Base-by-base conservation (phyloP, 1,284 basidiomycete genomes). In the Boletus calvinii region DNA sequence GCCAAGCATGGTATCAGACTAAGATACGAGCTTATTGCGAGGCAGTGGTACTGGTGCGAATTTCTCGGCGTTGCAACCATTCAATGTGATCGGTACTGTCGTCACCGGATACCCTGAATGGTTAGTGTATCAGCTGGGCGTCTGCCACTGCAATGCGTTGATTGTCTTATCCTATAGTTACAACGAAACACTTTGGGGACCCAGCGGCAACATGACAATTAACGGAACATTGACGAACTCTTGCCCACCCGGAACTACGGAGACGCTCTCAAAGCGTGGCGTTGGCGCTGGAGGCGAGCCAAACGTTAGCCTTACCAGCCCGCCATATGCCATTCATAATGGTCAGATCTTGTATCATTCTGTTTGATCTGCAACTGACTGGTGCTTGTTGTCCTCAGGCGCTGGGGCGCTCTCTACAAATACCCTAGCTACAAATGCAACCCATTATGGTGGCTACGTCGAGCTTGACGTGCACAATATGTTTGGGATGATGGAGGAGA, bases 301-400 rank as follows among this genome's bases (percentile, higher is more conserved):
- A 3, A 74, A 67, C 6, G 69, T 79, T 9, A 70, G 84, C 59
- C 62, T 87, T 24, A 84, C 78, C 61, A 59, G 60, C 2, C 85
- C 84, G 8, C 83, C 85, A 6, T 90, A 90, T 57, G 74, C 83
- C 1, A 85, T 90, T 52, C 84, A 88, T 69, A 87, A 88, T 54
- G 85, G 85, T 80, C 48, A 58, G 50, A 29, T 40, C 20, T 50
- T 31, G 15, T 26, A 29, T 35, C 17, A 11, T 31, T 48, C 29
- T 7, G 8, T 44, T 51, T 17, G 12, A 13, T 12, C 40, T 45
- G 3, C 2, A 13, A 24, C 37, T 53, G 6, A 48, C 17, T 34
- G 7, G 41, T 12, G 4, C 1, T 35, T 46, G 6, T 3, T 13
- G 11, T 10, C 4, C 48, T 24, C 52, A 71, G 71, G 54, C 13